Percentiles rank a stretch among this genome's conserved stretches.
phyloP scores from a whole-genome alignment of 768 basidiomycete species.

The Psilocybe cubensis region DNA sequence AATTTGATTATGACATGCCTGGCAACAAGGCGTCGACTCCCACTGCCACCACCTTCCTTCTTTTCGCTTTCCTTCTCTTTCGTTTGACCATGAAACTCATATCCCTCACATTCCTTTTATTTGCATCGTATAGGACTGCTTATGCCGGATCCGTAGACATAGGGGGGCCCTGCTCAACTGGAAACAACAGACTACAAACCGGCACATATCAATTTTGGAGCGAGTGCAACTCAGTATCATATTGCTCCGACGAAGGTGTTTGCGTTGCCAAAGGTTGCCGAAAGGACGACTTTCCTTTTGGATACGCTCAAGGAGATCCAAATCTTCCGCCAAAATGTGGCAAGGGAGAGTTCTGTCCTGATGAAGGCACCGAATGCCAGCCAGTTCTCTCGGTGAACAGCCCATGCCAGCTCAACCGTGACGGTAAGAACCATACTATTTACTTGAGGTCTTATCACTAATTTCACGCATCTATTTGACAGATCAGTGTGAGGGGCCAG shows the following conservation, averaged over 20 bases:
- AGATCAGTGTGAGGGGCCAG: conserved; percentile 82
- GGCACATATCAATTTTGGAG: conserved; percentile 82
- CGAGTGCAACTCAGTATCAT: conserved; percentile 75
- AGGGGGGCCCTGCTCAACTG: conserved; percentile 51
- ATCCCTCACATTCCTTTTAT: conserved; percentile 57
- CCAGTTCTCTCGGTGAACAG: conserved; percentile 60
- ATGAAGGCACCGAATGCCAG: conserved; percentile 78
- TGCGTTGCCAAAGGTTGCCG: conserved; percentile 75
- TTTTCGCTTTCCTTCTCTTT: conserved; percentile 14
- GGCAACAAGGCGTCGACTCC: conserved; percentile 7
- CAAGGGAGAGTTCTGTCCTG: conserved; percentile 76
- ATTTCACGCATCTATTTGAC: conserved; percentile 1
- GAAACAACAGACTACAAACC: conserved; percentile 67
- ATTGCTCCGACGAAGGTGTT: conserved; percentile 55
- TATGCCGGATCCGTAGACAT: conserved; percentile 50
- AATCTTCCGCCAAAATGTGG: conserved; percentile 64
- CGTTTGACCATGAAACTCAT: conserved; percentile 28
- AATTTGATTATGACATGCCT: conserved; percentile 4
- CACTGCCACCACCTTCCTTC: conserved; percentile 4
- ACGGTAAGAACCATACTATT: conserved; percentile 51
- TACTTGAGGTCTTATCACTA: neutral
- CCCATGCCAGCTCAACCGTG: conserved; percentile 84
- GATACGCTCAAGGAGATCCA: conserved; percentile 47
- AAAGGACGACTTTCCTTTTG: conserved; percentile 78
- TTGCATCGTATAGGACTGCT: conserved; percentile 41